A percentile compares a stretch with the other conserved stretches of the same genome.
Evolutionary conservation across 305 asterid species (phyloP).

Genomic region (Fraxinus angustifolia): DNA sequence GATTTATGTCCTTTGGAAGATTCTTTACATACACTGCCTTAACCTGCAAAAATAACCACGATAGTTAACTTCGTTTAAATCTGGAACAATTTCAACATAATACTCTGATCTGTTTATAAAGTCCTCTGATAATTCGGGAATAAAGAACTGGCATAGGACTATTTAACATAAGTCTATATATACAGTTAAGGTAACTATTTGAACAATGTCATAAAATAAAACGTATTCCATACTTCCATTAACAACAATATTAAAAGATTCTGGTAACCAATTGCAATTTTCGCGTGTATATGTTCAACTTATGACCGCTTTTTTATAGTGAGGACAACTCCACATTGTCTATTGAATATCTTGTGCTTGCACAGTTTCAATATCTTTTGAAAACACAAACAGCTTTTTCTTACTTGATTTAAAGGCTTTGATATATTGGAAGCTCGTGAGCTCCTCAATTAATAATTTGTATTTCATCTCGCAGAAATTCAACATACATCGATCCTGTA

Average conservation of each 20-base stretch:
- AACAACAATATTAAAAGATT: background rate
- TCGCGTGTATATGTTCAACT: background rate
- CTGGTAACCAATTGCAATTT: background rate
- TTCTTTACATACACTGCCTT: conserved; percentile 57
- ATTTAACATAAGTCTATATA: background rate
- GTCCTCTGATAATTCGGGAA: background rate
- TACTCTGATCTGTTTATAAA: background rate
- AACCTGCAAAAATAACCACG: conserved; percentile 25
- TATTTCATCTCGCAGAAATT: background rate
- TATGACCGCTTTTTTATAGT: background rate
- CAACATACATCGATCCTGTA: background rate
- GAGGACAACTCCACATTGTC: background rate
- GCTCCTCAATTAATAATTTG: background rate
- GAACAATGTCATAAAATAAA: background rate
- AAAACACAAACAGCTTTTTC: background rate
- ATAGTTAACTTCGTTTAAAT: background rate
- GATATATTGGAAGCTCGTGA: background rate
- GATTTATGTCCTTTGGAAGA: conserved; percentile 43
- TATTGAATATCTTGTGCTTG: background rate
- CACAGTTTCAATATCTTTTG: background rate
- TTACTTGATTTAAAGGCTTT: background rate
- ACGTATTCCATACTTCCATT: background rate
- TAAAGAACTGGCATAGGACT: conserved; percentile 26
- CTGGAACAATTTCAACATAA: background rate
- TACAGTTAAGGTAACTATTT: background rate